Conservation (phyloP, 106 monocot genomes). For the Chionographis japonica region DNA sequence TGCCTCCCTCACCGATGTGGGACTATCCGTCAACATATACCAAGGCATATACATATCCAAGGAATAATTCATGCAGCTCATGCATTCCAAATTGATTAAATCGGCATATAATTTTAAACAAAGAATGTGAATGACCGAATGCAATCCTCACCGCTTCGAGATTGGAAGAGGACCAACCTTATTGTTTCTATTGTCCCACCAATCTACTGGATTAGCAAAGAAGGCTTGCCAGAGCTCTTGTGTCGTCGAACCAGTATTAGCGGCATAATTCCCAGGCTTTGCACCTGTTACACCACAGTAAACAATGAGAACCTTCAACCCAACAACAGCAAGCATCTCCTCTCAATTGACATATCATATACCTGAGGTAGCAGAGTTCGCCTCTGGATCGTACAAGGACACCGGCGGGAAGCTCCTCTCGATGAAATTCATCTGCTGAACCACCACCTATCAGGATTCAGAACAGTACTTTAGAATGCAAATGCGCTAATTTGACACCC, state of each 20-base stretch:
- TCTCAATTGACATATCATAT: background rate
- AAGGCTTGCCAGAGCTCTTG: constrained; percentile 97
- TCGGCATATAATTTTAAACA: background rate
- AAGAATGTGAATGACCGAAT: background rate
- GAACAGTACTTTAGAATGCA: background rate
- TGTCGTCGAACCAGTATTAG: constrained; percentile 35
- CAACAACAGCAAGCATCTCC: too few relatives aligned
- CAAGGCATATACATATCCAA: too few relatives aligned
- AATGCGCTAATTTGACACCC: too few relatives aligned
- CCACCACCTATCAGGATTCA: constrained; percentile 52
- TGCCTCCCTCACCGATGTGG: too few relatives aligned
- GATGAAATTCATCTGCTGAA: constrained; percentile 80
- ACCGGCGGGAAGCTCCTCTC: constrained; percentile 50
- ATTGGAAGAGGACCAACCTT: constrained; percentile 44
- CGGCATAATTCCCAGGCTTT: constrained; percentile 19
- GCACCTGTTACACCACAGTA: constrained; percentile 19
- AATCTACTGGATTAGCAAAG: constrained; percentile 90
- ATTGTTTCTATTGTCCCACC: constrained; percentile 91
- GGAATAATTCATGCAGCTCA: too few relatives aligned
- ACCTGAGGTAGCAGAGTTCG: constrained; percentile 37
- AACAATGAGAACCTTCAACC: too few relatives aligned
- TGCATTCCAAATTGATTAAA: background rate
- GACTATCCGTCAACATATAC: too few relatives aligned
- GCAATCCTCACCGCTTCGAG: background rate
- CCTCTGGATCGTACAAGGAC: constrained; percentile 50